Evolutionary conservation across 805 yeast genomes (phyloP).

Genomic region (Blastobotrys chiropterorum): DNA sequence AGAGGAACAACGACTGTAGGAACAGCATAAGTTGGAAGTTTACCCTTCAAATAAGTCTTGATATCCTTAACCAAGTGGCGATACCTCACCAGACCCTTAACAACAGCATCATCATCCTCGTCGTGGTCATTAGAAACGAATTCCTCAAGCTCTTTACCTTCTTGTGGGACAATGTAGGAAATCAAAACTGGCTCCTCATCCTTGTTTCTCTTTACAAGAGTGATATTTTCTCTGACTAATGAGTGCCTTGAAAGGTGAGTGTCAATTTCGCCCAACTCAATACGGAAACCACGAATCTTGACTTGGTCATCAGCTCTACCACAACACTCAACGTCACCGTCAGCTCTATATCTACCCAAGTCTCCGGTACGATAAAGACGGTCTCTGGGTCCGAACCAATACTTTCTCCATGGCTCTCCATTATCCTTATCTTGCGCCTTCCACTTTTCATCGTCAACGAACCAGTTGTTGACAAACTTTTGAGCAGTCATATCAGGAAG

Average conservation of each 20-base stretch:
- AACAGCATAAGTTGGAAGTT: constrained; percentile 88
- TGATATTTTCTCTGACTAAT: constrained; percentile 83
- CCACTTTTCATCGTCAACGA: constrained; percentile 63
- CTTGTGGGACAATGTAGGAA: constrained; percentile 78
- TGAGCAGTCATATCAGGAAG: constrained; percentile 81
- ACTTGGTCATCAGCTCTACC: constrained; percentile 99
- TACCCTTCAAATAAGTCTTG: constrained; percentile 73
- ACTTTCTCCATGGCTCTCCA: constrained; percentile 59
- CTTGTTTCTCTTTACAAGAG: constrained; percentile 85
- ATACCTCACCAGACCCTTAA: constrained; percentile 71
- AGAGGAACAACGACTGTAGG: constrained; percentile 90
- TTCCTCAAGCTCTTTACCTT: constrained; percentile 37
- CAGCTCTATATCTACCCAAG: constrained; percentile 91
- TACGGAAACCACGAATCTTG: constrained; percentile 96
- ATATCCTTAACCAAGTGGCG: constrained; percentile 73
- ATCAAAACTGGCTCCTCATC: constrained; percentile 89
- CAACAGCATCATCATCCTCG: constrained; percentile 49
- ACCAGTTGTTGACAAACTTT: constrained; percentile 92
- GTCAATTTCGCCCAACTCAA: constrained; percentile 96
- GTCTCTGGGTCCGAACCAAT: constrained; percentile 93
- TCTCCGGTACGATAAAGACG: constrained; percentile 96
- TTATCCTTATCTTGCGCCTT: constrained; percentile 40
- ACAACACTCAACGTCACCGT: constrained; percentile 95
- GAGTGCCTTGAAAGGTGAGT: constrained; percentile 95
- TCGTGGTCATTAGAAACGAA: constrained; percentile 39